Base-by-base conservation (phyloP, 345 rosid species). In the Brassica rapa region DNA sequence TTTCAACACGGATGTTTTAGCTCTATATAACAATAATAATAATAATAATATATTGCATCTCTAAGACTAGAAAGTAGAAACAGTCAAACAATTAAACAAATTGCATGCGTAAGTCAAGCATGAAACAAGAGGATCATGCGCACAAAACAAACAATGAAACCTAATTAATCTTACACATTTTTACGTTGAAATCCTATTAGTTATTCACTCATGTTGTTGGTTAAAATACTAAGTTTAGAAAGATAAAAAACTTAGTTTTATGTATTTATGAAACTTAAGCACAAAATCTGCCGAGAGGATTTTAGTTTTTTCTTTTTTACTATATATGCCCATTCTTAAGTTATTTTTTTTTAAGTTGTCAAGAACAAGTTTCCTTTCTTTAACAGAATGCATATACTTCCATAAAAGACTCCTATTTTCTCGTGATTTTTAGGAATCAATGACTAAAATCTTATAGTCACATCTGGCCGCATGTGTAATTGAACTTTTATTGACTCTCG, bases 1-100 rank as follows among this genome's bases (percentile, higher is more conserved):
- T 39, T 49, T 5, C 53, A 73, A 32, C 71, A 74, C 53, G 77
- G 64, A 32, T 51, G 71, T 53, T 73, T 73, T 29, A 62, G 23
- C 33, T 59, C 30, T 32, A 5, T n/a, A 9, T 35, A 56, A 37
- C 24, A 29, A 29, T 29, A 29, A 29, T 4, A 32, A 32, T 4
- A 32, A 32, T 32, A 32, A 32, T 32, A 6, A 8, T 72, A 8
- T n/a, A 32, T 62, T 74, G 56, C 69, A 37, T 23, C 29, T 6
- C 27, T 23, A 32, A 10, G 23, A 66, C 25, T 1, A 55, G 29
- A 29, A 19, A 66, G 15, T 1, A 55, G 29, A 29, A 19, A 25
- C 32, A 57, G 21, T 67, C 8, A 39, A 16, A 39, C 41, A 39
- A 67, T 10, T 8, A 14, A 39, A 51, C 57, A 51, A 51, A 51